Conservation (phyloP, 768 basidiomycete species). For the Nevesoporus exiguus region DNA sequence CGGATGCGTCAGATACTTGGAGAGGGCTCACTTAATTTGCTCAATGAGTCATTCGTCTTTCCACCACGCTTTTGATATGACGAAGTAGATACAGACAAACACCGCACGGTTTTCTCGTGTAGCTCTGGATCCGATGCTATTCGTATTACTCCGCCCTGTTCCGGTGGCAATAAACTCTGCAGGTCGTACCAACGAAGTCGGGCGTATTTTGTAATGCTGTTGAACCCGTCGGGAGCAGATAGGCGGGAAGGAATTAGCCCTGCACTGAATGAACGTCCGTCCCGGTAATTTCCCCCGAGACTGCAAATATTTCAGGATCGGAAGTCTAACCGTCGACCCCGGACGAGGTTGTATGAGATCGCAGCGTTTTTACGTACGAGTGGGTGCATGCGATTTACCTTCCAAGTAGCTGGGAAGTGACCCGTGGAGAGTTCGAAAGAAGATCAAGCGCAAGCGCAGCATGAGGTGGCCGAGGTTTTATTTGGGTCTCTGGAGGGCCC, state of each 20-base stretch:
- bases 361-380: constrained; percentile 9
- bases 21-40: not conserved
- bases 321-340: not conserved
- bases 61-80: not conserved
- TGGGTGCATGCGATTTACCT: not conserved
- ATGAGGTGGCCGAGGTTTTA: not conserved
- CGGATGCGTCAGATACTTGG: not conserved
- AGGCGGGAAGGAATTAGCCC: not conserved
- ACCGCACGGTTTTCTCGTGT: not conserved
- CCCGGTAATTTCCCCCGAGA: not conserved
- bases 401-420: not conserved
- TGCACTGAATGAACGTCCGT: not conserved
- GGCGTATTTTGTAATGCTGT: not conserved
- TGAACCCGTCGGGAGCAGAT: not conserved
- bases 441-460: not conserved
- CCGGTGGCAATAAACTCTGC: constrained; percentile 19
- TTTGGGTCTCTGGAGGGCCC: not conserved
- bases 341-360: not conserved
- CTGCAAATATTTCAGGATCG: not conserved
- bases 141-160: constrained; percentile 6
- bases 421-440: not conserved
- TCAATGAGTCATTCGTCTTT: not conserved
- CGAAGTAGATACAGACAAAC: not conserved
- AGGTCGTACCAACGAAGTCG: constrained; percentile 6
- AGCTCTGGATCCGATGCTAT: not conserved